Base-by-base conservation (phyloP, 177 flowering plant species). In the Vitis hybrid region DNA sequence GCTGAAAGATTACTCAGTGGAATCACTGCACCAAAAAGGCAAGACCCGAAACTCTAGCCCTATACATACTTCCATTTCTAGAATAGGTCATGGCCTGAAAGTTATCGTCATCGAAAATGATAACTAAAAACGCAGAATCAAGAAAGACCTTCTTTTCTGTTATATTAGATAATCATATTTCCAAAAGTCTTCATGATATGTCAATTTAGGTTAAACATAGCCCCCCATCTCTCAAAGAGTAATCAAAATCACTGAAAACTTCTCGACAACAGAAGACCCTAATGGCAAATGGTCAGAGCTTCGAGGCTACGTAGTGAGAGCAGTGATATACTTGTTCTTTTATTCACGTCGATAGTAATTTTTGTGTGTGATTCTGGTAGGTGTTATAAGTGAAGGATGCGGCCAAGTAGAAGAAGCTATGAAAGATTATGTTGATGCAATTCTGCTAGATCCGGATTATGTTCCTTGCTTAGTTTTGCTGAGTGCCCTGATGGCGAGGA, bases 11-110 rank as follows among this genome's bases (percentile, higher is more conserved):
- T 85, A 83, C 76, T 88, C 91, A 68, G 84, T 92, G 13, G 84
- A 86, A 64, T 71, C 85, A 48, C 77, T 86, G 64, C 93, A 87
- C 72, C 83, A 86, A 15, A 91, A 96, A 92, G 99, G 99, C 78
- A 83, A 82, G 86, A 67, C 19, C 70, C 34, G 30, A 68, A 67
- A 62, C 75, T 23, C 62, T 6, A 32, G 40, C 66, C 59, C 26
- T 30, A 1, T 14, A 18, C 12, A 17, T 45, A 26, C 17, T 10
- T 49, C 14, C 19, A 5, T 59, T 18, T 57, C 30, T 17, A 32
- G 26, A 56, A 62, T 26, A 26, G 30, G 30, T 26, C 30, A 26
- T 26, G 30, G 4, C 5, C 30, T 26, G 30, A 26, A 26, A 26
- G 30, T 56, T 34, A 10, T n/a, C 10, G 34, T 45, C 8, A 40